Evolutionary conservation across 345 rosid species (phyloP), one percentile per base, ranked within the genome.

Genomic region (Nephelium lappaceum): DNA sequence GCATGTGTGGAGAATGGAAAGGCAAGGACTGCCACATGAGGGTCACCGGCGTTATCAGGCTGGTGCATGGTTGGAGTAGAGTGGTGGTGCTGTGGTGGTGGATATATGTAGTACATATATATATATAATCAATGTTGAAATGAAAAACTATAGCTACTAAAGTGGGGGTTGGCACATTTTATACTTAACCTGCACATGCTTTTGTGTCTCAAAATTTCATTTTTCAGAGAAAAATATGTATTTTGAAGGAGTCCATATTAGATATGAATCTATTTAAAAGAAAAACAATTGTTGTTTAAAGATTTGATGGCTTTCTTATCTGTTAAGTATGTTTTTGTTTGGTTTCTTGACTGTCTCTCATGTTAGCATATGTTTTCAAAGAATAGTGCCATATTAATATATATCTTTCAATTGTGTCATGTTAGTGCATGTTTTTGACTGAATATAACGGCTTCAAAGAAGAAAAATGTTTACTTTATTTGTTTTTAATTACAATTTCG

Each of bases 1-100:
- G 84, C 85, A 19, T 89, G 90, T 71, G 85, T 61, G 67, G 81
- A 23, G 73, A 85, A 84, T 14, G 92, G 92, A 77, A 89, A 87
- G 18, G 88, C 82, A 1, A 89, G 71, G 57, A 82, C 84, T 0
- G 82, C 92, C 0, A 85, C 82, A 38, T 87, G 90, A 53, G 80
- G 24, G 49, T 41, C 14, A 18, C 0, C 12, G 68, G 74, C 31
- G 66, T 47, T 11, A 16, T 3, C 43, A 23, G 25, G 7, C 3
- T 65, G 19, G 8, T n/a, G 2, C 78, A 75, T 75, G 19, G 53
- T 45, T 68, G 1, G 38, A 23, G n/a, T 65, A 14, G 5, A 11
- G 60, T 23, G 27, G 57, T 0, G 38, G 31, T 15, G 73, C 0
- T 69, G 55, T 27, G 27, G 36, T 61, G 27, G 31, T 14, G 24